A percentile compares a stretch with the other conserved stretches of the same genome.
phyloP scores from a whole-genome alignment of 305 asterid species.

The Fraxinus ornus region DNA sequence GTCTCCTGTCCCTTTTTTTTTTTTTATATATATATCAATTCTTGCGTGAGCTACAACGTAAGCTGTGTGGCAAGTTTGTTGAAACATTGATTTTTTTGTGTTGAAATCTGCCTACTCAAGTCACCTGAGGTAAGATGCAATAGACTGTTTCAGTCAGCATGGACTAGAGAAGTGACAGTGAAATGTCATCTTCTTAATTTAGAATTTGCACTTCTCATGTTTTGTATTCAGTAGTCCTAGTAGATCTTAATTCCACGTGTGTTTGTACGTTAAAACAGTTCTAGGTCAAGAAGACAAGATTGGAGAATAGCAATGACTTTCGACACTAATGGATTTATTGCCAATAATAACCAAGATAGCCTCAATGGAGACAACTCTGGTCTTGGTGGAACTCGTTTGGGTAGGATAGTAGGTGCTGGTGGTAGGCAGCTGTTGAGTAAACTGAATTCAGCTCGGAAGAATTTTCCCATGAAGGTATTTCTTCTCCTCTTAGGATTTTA shows the following conservation, averaged over 20 bases:
- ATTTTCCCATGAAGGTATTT: slow-evolving; percentile 81
- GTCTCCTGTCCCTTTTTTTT: background rate
- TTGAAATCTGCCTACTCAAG: background rate
- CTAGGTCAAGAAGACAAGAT: slow-evolving; percentile 29
- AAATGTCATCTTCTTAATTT: background rate
- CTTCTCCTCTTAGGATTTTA: slow-evolving; percentile 91
- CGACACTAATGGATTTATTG: slow-evolving; percentile 66
- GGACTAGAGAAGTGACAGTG: background rate
- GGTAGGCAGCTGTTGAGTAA: slow-evolving; percentile 69
- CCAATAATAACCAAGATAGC: slow-evolving; percentile 53
- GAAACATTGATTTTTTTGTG: background rate
- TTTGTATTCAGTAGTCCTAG: background rate
- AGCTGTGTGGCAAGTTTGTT: background rate
- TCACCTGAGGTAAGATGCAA: background rate
- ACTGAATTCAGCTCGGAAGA: slow-evolving; percentile 83
- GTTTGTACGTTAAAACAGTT: slow-evolving; percentile 34
- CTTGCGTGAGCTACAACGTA: background rate
- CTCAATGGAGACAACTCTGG: slow-evolving; percentile 37
- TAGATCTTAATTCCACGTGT: slow-evolving; percentile 2
- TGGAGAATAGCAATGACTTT: slow-evolving; percentile 57
- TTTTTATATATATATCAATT: background rate
- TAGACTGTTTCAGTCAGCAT: background rate
- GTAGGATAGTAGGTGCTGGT: slow-evolving; percentile 79
- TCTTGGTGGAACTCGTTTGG: slow-evolving; percentile 86
- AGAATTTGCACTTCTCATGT: background rate